phyloP scores from a whole-genome alignment of 306 rosid species.

The Leucaena leucocephala region DNA sequence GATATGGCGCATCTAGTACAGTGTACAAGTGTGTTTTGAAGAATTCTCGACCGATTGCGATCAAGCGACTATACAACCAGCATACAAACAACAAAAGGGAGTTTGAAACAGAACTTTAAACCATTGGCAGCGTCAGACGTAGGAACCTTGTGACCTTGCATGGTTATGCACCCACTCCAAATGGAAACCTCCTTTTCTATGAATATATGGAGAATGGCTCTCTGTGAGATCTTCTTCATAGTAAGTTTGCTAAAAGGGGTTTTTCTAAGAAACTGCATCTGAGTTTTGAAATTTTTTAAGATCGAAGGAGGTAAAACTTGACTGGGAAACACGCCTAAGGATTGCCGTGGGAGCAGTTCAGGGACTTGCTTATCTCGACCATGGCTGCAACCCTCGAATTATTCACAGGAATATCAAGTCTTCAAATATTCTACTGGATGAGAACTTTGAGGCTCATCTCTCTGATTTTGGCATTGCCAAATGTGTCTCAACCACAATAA shows the following conservation, averaged over 20 bases:
- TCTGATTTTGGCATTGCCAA: conserved; percentile 97
- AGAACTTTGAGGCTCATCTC: conserved; percentile 85
- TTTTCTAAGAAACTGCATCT: not conserved
- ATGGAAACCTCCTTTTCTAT: conserved; percentile 93
- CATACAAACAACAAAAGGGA: conserved; percentile 74
- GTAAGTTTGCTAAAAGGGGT: conserved; percentile 40
- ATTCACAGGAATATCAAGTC: conserved; percentile 96
- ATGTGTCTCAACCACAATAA: conserved; percentile 69
- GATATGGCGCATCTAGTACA: conserved; percentile 90
- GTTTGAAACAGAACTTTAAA: conserved; percentile 87
- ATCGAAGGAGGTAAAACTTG: conserved; percentile 70
- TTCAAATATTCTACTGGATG: conserved; percentile 84
- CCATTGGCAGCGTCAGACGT: conserved; percentile 93
- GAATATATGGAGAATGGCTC: conserved; percentile 96
- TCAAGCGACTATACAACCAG: conserved; percentile 84
- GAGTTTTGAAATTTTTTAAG: not conserved
- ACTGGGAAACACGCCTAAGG: conserved; percentile 80
- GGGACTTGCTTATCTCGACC: conserved; percentile 92
- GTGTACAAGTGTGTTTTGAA: conserved; percentile 94
- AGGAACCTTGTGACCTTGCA: conserved; percentile 92
- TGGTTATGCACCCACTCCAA: conserved; percentile 83
- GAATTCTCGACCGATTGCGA: conserved; percentile 93
- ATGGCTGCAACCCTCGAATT: conserved; percentile 89
- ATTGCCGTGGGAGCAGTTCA: conserved; percentile 93
- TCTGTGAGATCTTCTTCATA: conserved; percentile 95